These are phyloP conservation scores for Podospora pseudoanserina DNA, from an alignment of 495 filamentous ascomycete species.

Conservation along the genomic window DNA sequence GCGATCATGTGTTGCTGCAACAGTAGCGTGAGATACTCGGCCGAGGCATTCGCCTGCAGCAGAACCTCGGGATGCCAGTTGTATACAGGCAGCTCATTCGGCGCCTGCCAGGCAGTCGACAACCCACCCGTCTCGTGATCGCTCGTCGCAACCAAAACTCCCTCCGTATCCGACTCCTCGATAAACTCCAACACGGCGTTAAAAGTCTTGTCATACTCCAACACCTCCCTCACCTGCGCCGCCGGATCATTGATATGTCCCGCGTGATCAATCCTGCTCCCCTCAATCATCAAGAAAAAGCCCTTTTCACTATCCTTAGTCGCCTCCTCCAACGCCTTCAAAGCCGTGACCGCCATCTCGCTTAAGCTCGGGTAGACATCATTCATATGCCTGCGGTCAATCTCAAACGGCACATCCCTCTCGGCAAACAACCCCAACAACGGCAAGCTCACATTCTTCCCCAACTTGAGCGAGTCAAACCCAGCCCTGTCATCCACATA, in stretches of 20 bases:
- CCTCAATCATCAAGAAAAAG: conserved; percentile 98
- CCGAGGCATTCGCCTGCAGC: conserved; percentile 74
- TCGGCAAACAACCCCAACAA: conserved; percentile 82
- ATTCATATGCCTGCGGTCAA: conserved; percentile 75
- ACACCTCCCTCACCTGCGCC: conserved; percentile 89
- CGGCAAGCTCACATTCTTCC: conserved; percentile 72
- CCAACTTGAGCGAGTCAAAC: conserved; percentile 74
- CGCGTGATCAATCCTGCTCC: conserved; percentile 92
- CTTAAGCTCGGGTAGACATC: conserved; percentile 82
- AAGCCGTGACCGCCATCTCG: conserved; percentile 84
- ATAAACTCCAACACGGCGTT: conserved; percentile 79
- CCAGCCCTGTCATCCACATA: conserved; percentile 67
- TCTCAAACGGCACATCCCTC: conserved; percentile 83
- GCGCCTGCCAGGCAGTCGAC: conserved; percentile 62
- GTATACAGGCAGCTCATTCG: conserved; percentile 54
- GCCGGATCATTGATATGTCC: conserved; percentile 94
- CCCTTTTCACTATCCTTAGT: conserved; percentile 83
- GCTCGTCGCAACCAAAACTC: conserved; percentile 80
- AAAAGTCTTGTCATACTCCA: conserved; percentile 88
- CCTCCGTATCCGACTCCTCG: conserved; percentile 64
- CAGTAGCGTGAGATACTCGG: conserved; percentile 60
- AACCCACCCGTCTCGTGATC: conserved; percentile 96
- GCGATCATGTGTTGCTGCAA: conserved; percentile 55
- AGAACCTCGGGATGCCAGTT: conserved; percentile 82
- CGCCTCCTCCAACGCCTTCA: conserved; percentile 74